phyloP scores from a whole-genome alignment of 2,329 filamentous ascomycete genomes.

The Tolypocladium paradoxum region DNA sequence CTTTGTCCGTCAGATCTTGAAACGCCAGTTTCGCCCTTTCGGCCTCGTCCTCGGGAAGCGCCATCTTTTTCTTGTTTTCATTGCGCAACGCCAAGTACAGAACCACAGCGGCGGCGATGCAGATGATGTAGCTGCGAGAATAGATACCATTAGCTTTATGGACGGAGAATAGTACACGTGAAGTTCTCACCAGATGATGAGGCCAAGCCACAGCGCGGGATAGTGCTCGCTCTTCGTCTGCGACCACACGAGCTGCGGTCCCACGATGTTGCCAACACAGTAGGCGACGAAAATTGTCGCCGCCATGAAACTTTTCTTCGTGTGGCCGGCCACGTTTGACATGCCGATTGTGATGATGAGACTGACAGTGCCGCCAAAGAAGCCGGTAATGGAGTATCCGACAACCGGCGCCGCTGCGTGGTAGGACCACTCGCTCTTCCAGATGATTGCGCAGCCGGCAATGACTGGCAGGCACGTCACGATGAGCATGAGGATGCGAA shows the following conservation, averaged over 20 bases:
- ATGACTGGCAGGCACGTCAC: constrained; percentile 63
- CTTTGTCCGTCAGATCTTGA: constrained; percentile 55
- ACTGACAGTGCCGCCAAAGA: constrained; percentile 61
- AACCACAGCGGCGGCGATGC: constrained; percentile 43
- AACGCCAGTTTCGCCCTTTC: constrained; percentile 57
- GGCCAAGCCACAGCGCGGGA: constrained; percentile 57
- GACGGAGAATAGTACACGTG: not conserved
- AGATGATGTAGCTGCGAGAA: constrained; percentile 50
- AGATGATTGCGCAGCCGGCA: constrained; percentile 63
- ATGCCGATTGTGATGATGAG: constrained; percentile 40
- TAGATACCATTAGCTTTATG: not conserved
- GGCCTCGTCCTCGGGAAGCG: constrained; percentile 38
- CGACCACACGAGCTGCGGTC: constrained; percentile 60
- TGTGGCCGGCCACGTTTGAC: constrained; percentile 64
- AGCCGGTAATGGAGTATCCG: constrained; percentile 63
- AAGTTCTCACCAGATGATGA: constrained; percentile 46
- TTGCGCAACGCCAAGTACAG: constrained; percentile 48
- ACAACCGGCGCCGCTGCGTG: constrained; percentile 56
- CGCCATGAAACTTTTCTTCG: constrained; percentile 69
- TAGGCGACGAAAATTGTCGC: constrained; percentile 66
- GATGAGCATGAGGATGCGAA: constrained; percentile 54
- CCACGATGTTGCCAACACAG: constrained; percentile 66
- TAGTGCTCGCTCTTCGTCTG: constrained; percentile 57
- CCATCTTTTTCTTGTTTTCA: constrained; percentile 45
- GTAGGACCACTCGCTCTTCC: constrained; percentile 55